Conservation (phyloP, 257 asterid species). For the Solanum etuberosum region DNA sequence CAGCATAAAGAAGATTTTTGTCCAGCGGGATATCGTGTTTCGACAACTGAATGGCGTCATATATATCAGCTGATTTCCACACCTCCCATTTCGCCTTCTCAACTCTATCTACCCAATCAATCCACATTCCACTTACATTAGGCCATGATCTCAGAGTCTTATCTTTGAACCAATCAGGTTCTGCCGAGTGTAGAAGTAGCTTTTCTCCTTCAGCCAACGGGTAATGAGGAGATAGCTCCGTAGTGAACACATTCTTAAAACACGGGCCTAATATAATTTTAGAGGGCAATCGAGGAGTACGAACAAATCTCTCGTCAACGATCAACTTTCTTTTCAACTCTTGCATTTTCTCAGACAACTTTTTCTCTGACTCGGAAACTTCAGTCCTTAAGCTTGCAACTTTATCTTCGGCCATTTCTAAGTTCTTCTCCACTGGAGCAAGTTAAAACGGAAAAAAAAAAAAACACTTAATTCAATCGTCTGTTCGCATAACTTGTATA, state of each 20-base stretch:
- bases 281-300: background rate
- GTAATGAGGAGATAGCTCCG: background rate
- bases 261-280: background rate
- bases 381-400: background rate
- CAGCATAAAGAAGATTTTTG: background rate
- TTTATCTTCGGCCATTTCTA: background rate
- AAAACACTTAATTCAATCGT: background rate
- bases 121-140: background rate
- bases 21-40: background rate
- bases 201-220: conserved; percentile 5
- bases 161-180: background rate
- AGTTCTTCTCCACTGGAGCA: background rate
- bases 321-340: background rate
- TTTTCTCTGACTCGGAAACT: background rate
- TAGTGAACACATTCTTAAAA: background rate
- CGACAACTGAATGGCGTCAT: conserved; percentile 8
- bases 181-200: background rate
- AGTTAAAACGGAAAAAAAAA: background rate
- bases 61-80: conserved; percentile 3
- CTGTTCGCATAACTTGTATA: background rate
- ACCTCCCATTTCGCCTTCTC: background rate
- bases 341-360: background rate
- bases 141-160: background rate
- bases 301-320: background rate
- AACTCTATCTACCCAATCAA: conserved; percentile 7